Percentiles rank a stretch among this genome's conserved stretches.
These are phyloP conservation scores for Citrus medica DNA, from an alignment of 345 rosid species.

Conservation along the genomic window DNA sequence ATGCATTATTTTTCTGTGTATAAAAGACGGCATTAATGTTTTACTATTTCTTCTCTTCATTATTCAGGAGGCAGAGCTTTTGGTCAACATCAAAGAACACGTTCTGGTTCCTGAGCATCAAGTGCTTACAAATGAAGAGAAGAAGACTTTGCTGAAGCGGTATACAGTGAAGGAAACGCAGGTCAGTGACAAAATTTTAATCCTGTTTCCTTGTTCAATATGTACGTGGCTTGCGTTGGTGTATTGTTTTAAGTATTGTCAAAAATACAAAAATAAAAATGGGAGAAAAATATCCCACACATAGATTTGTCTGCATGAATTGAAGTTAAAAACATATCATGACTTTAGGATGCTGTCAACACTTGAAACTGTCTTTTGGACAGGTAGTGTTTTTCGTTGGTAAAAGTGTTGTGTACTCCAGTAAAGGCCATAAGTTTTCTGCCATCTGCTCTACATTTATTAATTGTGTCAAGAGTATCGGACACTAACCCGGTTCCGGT, in stretches of 20 bases:
- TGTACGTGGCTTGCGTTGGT: not conserved
- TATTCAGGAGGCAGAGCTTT: constrained; percentile 66
- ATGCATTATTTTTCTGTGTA: not conserved
- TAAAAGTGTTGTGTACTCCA: not conserved
- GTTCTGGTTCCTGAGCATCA: constrained; percentile 83
- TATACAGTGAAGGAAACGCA: constrained; percentile 85
- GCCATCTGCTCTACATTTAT: too few species aligned
- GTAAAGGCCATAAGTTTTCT: too few species aligned
- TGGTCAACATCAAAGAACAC: constrained; percentile 72
- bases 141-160: constrained; percentile 71
- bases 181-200: constrained; percentile 30
- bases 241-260: too few species aligned
- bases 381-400: not conserved
- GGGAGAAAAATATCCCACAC: too few species aligned
- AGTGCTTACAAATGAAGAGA: constrained; percentile 64
- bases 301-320: not conserved
- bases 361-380: not conserved
- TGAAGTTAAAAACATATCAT: not conserved
- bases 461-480: too few species aligned
- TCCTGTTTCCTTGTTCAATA: not conserved
- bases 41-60: not conserved
- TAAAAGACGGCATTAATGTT: not conserved
- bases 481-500: too few species aligned
- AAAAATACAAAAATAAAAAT: too few species aligned
- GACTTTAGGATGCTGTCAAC: not conserved